Base-by-base conservation (phyloP, 768 basidiomycete species). In the Rhodotorula kratochvilovae region DNA sequence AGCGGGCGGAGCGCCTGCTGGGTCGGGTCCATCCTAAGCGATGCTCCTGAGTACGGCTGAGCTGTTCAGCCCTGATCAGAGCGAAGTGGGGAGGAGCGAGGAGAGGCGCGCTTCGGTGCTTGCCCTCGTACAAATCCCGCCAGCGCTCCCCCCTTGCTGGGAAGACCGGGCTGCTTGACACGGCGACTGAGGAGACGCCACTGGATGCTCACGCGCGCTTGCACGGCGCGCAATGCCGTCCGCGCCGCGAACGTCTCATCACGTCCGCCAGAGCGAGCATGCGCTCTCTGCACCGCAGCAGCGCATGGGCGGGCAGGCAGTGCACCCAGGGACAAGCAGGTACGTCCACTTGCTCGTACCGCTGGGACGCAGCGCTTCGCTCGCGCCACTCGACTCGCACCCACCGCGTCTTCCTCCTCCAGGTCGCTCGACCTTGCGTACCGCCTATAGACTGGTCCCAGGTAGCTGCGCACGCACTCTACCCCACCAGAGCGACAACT, bases 371-470 rank as follows among this genome's bases (percentile, higher is more conserved):
- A 39, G 39, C 8, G 39, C 39, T 39, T 46, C 43, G 3, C 36
- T 19, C 23, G 25, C 3, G 16, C 17, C 25, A 5, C 50, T 48
- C 5, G 13, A 23, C 13, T n/a, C 16, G 23, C 35, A 4, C 46
- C 12, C 23, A 13, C 16, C 29, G 29, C 21, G 23, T 15, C 35
- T 12, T 53, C 36, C 19, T 39, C 39, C 36, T 42, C 25, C 60
- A 68, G 59, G 31, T 68, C 61, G 29, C 31, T 17, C 42, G 59
- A 29, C 53, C 31, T 33, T 43, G 39, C 16, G 12, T 17, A 2
- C 19, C 33, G 13, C 19, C 55, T 16, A 54, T 63, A 66, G 65
- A 71, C 56, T 67, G 70, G 70, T 66, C 65, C 11, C 50, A 57
- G 55, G 70, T 71, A 36, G 43, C 46, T n/a, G n/a, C 35, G n/a